These are phyloP conservation scores for Mucuna pruriens DNA, from an alignment of 306 rosid species.

Conservation along the genomic window DNA sequence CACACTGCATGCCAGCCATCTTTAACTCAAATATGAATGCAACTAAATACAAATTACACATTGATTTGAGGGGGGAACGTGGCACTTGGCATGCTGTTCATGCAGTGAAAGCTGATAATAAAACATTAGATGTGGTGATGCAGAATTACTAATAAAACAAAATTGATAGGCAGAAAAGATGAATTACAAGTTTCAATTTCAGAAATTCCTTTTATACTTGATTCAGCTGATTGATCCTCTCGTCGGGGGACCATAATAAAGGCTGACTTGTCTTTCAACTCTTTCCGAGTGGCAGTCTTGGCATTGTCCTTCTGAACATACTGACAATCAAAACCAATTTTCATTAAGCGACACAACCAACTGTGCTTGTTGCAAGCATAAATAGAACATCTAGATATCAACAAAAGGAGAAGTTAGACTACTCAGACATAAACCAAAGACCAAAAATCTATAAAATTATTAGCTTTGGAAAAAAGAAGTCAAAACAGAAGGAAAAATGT, in stretches of 20 bases:
- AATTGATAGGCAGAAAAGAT: constrained; percentile 3
- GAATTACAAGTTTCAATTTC: constrained; percentile 62
- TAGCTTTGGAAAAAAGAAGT: background rate
- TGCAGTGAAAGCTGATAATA: background rate
- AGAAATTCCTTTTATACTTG: constrained; percentile 59
- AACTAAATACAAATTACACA: constrained; percentile 16
- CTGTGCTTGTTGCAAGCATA: constrained; percentile 29
- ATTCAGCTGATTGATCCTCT: constrained; percentile 63
- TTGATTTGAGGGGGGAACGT: background rate
- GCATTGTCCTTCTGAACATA: constrained; percentile 80
- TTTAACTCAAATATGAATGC: background rate
- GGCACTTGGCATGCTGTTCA: background rate
- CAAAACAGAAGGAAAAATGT: background rate
- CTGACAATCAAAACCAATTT: constrained; percentile 57
- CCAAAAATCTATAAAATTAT: constrained; percentile 11
- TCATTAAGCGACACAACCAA: constrained; percentile 15
- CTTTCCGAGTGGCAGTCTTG: constrained; percentile 59
- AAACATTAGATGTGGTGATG: background rate
- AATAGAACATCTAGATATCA: constrained; percentile 29
- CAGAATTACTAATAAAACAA: constrained; percentile 15
- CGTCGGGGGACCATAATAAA: constrained; percentile 62
- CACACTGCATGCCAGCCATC: background rate
- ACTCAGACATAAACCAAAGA: constrained; percentile 12
- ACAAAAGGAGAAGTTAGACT: constrained; percentile 21
- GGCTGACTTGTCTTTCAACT: constrained; percentile 60